phyloP scores from a whole-genome alignment of 768 basidiomycete species.

The Ramaria sp. region DNA sequence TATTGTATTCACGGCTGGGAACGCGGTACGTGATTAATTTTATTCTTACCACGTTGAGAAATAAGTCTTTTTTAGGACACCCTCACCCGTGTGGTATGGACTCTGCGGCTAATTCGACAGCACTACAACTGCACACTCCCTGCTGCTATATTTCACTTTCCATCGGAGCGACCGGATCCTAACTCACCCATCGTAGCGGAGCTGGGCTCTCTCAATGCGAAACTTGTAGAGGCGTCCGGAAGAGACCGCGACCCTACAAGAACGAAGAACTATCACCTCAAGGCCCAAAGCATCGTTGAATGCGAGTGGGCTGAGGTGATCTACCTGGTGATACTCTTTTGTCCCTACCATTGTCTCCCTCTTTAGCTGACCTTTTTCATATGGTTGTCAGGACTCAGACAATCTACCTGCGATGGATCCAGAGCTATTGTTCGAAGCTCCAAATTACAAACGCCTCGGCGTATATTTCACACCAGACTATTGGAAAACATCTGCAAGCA shows the following conservation, averaged over 20 bases:
- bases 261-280: slow-evolving; percentile 25
- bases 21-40: slow-evolving; percentile 16
- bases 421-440: slow-evolving; percentile 25
- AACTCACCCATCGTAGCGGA: slow-evolving; percentile 17
- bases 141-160: slow-evolving; percentile 26
- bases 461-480: slow-evolving; percentile 25
- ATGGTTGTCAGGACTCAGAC: slow-evolving; percentile 17
- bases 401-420: slow-evolving; percentile 22
- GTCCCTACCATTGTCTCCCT: neutral
- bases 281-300: slow-evolving; percentile 20
- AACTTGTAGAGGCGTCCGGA: slow-evolving; percentile 20
- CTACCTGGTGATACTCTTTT: slow-evolving; percentile 19
- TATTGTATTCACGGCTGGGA: slow-evolving; percentile 32
- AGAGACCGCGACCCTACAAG: slow-evolving; percentile 17
- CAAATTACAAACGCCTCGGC: slow-evolving; percentile 25
- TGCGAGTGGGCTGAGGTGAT: slow-evolving; percentile 25
- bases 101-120: slow-evolving; percentile 17
- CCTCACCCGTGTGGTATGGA: slow-evolving; percentile 18
- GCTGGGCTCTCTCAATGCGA: slow-evolving; percentile 10
- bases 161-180: slow-evolving; percentile 21
- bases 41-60: neutral
- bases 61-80: slow-evolving; percentile 15
- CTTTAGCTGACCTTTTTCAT: neutral
- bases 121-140: slow-evolving; percentile 17
- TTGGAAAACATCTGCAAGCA: slow-evolving; percentile 26